Conservation (phyloP, 2,329 filamentous ascomycete species). For the Xylariaceae sp. region DNA sequence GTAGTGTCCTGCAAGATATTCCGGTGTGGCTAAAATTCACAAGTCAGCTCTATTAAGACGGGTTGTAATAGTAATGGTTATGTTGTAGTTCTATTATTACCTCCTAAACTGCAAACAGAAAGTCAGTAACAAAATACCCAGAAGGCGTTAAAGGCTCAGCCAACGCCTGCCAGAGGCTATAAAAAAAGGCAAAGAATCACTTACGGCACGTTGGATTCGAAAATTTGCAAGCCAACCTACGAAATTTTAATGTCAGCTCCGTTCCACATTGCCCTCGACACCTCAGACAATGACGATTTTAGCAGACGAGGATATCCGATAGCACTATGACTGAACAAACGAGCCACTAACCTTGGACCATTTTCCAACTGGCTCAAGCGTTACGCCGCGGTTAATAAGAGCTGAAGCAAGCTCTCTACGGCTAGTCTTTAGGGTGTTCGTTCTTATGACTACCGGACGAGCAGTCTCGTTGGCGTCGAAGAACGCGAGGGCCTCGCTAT, state of each 20-base stretch:
- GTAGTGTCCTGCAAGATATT: constrained; percentile 97
- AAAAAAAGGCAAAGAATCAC: not conserved
- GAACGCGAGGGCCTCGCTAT: constrained; percentile 86
- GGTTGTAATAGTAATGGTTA: constrained; percentile 31
- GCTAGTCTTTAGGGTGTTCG: constrained; percentile 86
- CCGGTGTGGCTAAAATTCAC: constrained; percentile 83
- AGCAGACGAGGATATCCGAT: too few relatives aligned
- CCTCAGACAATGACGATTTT: not conserved
- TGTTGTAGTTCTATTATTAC: constrained; percentile 7
- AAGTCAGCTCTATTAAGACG: constrained; percentile 6
- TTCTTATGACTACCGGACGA: constrained; percentile 92
- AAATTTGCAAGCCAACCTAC: constrained; percentile 83
- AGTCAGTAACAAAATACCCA: not conserved
- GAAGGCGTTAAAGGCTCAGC: not conserved
- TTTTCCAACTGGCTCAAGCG: constrained; percentile 94
- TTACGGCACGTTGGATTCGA: constrained; percentile 70
- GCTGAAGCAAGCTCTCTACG: constrained; percentile 74
- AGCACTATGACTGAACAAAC: not conserved
- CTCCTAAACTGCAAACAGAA: constrained; percentile 17
- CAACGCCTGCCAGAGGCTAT: not conserved
- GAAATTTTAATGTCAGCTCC: not conserved
- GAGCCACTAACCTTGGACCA: constrained; percentile 80
- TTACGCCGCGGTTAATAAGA: constrained; percentile 67
- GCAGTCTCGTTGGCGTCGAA: constrained; percentile 98
- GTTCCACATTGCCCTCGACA: not conserved